Evolutionary conservation across 2,329 filamentous ascomycete species (phyloP), one percentile per base, ranked within the genome.

Genomic region (Botrytis porri): DNA sequence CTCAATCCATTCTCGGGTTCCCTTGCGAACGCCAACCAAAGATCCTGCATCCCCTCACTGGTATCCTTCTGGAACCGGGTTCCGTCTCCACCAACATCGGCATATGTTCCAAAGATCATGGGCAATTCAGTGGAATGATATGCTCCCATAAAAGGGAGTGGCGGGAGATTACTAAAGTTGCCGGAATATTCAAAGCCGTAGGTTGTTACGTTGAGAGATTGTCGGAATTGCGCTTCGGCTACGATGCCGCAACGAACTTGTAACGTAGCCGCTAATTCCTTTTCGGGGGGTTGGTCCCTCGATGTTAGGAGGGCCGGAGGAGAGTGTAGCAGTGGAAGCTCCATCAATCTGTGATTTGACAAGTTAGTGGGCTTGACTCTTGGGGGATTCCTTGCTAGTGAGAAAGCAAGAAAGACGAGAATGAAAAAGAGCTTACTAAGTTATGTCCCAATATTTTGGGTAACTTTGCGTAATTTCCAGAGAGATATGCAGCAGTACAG

Each of bases 381-480:
- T 16, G 5, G 48, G 9, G 5, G 1, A 5, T n/a, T 0, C 5
- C 12, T 54, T 54, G 4, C 14, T n/a, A n/a, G 12, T 7, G 5
- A n/a, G 12, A n/a, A 51, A 54, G 22, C 25, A n/a, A 25, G 48
- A n/a, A 54, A n/a, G 25, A 54, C 25, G 12, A 54, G 12, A 54
- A 54, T 22, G 48, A 16, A n/a, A 54, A 54, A 54, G 12, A 54
- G 48, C 48, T 54, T 54, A 54, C 25, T 5, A n/a, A 54, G 25
- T 54, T 54, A 54, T 54, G 48, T 54, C 25, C 48, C 48, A 54
- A 54, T 14, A 54, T n/a, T 54, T 54, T 54, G 25, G 48, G 25
- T n/a, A 54, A 25, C 48, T 54, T 54, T 54, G 25, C 48, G 12
- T 54, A 54, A 54, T 54, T 25, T 4, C 12, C 48, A 54, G 25